These are phyloP conservation scores for Candida piceae DNA, from an alignment of 805 yeast genomes.

Conservation along the genomic window DNA sequence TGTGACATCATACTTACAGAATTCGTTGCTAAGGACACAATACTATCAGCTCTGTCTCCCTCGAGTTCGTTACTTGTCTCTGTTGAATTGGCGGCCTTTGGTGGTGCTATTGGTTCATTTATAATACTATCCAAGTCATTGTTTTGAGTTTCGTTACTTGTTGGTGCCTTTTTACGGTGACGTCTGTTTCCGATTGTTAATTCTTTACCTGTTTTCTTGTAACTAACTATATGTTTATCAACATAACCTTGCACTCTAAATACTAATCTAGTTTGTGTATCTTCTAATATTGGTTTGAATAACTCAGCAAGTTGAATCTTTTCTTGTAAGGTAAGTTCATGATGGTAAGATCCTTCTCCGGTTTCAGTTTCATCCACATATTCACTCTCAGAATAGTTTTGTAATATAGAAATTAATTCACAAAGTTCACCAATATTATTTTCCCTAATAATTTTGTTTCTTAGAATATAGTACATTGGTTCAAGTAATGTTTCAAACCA, in stretches of 20 bases:
- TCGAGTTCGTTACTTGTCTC: constrained; percentile 3
- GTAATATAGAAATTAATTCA: constrained; percentile 67
- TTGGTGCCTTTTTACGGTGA: constrained; percentile 5
- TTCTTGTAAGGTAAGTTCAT: constrained; percentile 13
- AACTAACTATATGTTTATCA: constrained; percentile 61
- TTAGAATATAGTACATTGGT: constrained; percentile 67
- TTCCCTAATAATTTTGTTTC: constrained; percentile 68
- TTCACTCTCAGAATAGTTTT: constrained; percentile 62
- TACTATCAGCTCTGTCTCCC: constrained; percentile 9
- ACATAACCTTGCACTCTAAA: constrained; percentile 73
- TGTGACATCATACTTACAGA: constrained; percentile 4
- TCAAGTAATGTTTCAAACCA: constrained; percentile 68
- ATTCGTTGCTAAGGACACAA: constrained; percentile 7
- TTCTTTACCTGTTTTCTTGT: constrained; percentile 64
- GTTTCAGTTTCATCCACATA: constrained; percentile 22
- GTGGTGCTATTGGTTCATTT: constrained; percentile 1
- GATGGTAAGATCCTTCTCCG: constrained; percentile 17
- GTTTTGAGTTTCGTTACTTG: neutral
- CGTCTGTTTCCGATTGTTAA: constrained; percentile 50
- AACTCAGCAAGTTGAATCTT: constrained; percentile 38
- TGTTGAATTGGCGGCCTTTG: neutral
- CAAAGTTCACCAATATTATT: constrained; percentile 62
- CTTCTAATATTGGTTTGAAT: constrained; percentile 67
- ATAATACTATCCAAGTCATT: constrained; percentile 3
- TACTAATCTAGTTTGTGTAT: constrained; percentile 73